Evolutionary conservation across 2,329 filamentous ascomycete species (phyloP).

Genomic region (Diaporthe citri): DNA sequence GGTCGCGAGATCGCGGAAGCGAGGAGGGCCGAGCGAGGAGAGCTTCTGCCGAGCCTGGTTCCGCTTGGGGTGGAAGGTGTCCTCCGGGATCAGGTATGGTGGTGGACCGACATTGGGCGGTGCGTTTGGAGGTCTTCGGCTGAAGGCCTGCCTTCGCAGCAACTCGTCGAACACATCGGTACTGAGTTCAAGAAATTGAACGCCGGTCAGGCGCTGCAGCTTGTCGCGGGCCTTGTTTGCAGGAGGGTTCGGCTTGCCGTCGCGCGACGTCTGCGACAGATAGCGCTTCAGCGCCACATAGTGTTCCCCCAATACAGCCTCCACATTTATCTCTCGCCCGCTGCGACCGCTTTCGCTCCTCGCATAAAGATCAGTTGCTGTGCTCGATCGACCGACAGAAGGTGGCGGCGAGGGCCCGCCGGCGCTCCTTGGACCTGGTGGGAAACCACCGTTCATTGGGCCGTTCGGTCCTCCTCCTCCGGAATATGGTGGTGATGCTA

Average conservation of each 20-base stretch:
- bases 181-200: conserved; percentile 97
- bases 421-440: conserved; percentile 66
- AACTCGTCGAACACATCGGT: conserved; percentile 98
- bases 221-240: conserved; percentile 96
- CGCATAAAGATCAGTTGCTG: conserved; percentile 78
- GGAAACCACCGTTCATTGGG: conserved; percentile 71
- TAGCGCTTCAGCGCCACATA: conserved; percentile 84
- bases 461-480: conserved; percentile 72
- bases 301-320: conserved; percentile 79
- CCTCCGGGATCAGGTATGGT: conserved; percentile 83
- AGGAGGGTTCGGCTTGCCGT: conserved; percentile 79
- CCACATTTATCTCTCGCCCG: conserved; percentile 70
- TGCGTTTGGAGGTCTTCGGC: conserved; percentile 65
- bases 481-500: conserved; percentile 78
- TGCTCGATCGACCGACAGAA: conserved; percentile 87
- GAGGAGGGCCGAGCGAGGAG: conserved; percentile 85
- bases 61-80: conserved; percentile 93
- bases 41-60: conserved; percentile 98
- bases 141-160: conserved; percentile 82
- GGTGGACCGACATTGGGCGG: conserved; percentile 68
- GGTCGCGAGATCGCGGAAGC: conserved; percentile 92
- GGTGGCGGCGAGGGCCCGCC: conserved; percentile 86
- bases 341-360: conserved; percentile 75
- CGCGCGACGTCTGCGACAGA: conserved; percentile 76
- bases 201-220: conserved; percentile 86